Evolutionary conservation across 176 grass and related monocot genomes (phyloP), one percentile per base, ranked within the genome.

Genomic region (Rhynchospora tenuis): DNA sequence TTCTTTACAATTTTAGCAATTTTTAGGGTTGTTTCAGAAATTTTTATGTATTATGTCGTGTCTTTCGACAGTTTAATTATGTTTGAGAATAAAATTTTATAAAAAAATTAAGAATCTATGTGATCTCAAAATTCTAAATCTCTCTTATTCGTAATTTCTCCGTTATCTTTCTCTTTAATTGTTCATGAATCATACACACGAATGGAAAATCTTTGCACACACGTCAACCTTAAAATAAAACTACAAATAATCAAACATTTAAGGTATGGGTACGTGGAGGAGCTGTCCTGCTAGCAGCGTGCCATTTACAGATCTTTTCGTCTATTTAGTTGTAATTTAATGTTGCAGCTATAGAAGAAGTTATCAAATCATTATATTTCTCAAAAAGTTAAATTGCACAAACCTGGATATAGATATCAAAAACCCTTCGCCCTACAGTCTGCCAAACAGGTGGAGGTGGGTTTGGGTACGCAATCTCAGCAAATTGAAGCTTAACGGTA

Each of bases 401-500:
- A 66, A 87, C 88, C 85, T 90, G 88, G 24, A 90, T 87, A 69
- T 90, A 90, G 55, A 90, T 85, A 47, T 90, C 85, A 77, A 90
- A 90, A 59, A 90, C 65, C 9, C 81, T 90, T 64, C 88, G 80
- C 24, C 85, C 88, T 4, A 66, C 45, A 84, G 81, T 87, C 73
- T 87, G 19, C 75, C 74, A 90, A 67, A 24, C 55, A 64, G 9
- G 20, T 47, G 80, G 63, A 42, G 73, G 85, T 16, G 72, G 56
- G 24, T 90, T 15, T 9, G 65, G 85, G 64, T 84, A 59, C 12
- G 7, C 24, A 15, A 50, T 85, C 56, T 90, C 88, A 23, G 81
- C 73, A 48, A 90, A 90, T 74, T 90, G 81, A 17, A 90, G 75
- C 13, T 46, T 74, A 58, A 90, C 33, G 1, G 63, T 84, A 71